phyloP scores from a whole-genome alignment of 345 rosid genomes.

The Hypericum perforatum region DNA sequence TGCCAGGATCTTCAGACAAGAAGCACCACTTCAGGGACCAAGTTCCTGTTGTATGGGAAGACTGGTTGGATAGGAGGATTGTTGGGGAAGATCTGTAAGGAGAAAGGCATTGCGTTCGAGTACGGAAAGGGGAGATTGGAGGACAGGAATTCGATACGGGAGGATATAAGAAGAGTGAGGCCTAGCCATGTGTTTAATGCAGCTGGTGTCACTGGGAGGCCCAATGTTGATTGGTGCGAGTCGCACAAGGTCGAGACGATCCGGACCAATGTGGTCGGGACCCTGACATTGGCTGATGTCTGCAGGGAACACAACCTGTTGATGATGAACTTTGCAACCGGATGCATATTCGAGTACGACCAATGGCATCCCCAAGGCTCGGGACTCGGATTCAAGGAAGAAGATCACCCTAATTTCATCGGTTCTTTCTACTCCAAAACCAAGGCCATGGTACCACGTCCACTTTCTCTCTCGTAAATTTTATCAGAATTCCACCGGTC shows the following conservation, averaged over 20 bases:
- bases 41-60: conserved; percentile 45
- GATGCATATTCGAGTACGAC: conserved; percentile 50
- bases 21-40: conserved; percentile 15
- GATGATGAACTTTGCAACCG: conserved; percentile 51
- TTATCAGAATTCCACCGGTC: not conserved
- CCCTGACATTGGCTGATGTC: conserved; percentile 45
- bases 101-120: conserved; percentile 29
- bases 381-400: conserved; percentile 48
- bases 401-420: conserved; percentile 38
- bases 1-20: not conserved
- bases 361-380: conserved; percentile 40
- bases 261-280: conserved; percentile 38
- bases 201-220: conserved; percentile 55
- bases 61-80: conserved; percentile 63
- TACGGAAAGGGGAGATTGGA: conserved; percentile 49
- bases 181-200: conserved; percentile 54
- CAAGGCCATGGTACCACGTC: conserved; percentile 43
- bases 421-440: conserved; percentile 54
- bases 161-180: conserved; percentile 27
- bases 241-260: conserved; percentile 43
- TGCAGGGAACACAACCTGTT: conserved; percentile 32
- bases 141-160: conserved; percentile 33
- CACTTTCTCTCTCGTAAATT: not conserved
- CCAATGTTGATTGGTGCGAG: conserved; percentile 57
- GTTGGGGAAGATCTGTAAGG: conserved; percentile 36